phyloP scores from a whole-genome alignment of 495 filamentous ascomycete genomes.

The Trichoderma orchidacearum region DNA sequence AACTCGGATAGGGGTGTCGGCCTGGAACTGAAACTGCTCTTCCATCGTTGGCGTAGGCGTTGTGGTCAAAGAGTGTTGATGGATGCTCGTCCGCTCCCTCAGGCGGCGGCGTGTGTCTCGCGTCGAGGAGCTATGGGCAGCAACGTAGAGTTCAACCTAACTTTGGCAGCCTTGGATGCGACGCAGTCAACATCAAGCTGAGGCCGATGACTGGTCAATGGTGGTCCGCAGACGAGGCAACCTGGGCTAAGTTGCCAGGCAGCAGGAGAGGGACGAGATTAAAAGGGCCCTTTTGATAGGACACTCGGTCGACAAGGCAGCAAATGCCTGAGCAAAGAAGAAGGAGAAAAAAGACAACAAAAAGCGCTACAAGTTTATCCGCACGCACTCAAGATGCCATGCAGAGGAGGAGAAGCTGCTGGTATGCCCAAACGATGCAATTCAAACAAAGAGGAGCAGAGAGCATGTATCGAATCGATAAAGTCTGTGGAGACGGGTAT shows the following conservation, averaged over 20 bases:
- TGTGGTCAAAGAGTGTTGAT: not conserved
- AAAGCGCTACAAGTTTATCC: not conserved
- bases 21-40: slow-evolving; percentile 2
- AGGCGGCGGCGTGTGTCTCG: not conserved
- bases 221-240: not conserved
- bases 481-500: not conserved
- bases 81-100: not conserved
- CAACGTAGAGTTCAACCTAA: not conserved
- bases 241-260: not conserved
- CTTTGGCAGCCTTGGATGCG: not conserved
- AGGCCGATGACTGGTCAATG: slow-evolving; percentile 1
- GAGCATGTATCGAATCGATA: not conserved
- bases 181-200: not conserved
- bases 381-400: not conserved
- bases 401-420: not conserved
- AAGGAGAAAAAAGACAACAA: not conserved
- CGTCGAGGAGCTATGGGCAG: not conserved
- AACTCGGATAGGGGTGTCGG: slow-evolving; percentile 1
- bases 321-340: not conserved
- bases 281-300: not conserved
- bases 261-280: not conserved
- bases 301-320: not conserved
- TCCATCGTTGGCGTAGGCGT: slow-evolving; percentile 1
- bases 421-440: not conserved
- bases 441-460: not conserved